Base-by-base conservation (phyloP, 352 stramenopile genomes). In the Globisporangium cystogenes region DNA sequence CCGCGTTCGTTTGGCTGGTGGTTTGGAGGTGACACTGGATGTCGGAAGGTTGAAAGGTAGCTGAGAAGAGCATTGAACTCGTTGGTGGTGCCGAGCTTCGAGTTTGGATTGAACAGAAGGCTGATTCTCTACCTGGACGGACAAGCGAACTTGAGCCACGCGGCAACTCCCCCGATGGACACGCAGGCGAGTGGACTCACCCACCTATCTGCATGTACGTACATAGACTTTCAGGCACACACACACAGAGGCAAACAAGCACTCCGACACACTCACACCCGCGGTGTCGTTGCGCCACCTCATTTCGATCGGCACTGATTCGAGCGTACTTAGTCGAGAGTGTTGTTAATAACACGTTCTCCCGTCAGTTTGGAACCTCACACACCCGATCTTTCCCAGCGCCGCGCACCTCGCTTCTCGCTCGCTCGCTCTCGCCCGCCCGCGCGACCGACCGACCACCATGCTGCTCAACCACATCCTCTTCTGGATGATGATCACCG, bases 401-500 rank as follows among this genome's bases (percentile, higher is more conserved):
- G 27, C n/a, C 33, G 45, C 45, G 18, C 16, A 21, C 24, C n/a
- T n/a, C n/a, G n/a, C n/a, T n/a, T n/a, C n/a, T n/a, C n/a, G n/a
- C n/a, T n/a, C n/a, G n/a, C n/a, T n/a, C n/a, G n/a, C n/a, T n/a
- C n/a, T n/a, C n/a, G n/a, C n/a, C n/a, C n/a, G n/a, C n/a, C n/a
- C n/a, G n/a, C n/a, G n/a, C n/a, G n/a, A n/a, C n/a, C n/a, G n/a
- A n/a, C n/a, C n/a, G n/a, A 16, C 16, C 33, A 57, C 35, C 23
- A 74, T 74, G 66, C 31, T 74, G 36, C 39, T 74, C 43, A 84
- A 84, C 61, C 40, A 75, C 31, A 40, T 84, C 49, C 58, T 84
- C 27, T 84, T 84, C 58, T 75, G 69, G 65, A 62, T 84, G 47
- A 77, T 84, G 71, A 60, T 72, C 56, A 33, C 55, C 26, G 74